Percentiles rank a stretch among this genome's conserved stretches.
Conservation (phyloP, 176 grass and related monocot species). For the Aechmea fasciata region DNA sequence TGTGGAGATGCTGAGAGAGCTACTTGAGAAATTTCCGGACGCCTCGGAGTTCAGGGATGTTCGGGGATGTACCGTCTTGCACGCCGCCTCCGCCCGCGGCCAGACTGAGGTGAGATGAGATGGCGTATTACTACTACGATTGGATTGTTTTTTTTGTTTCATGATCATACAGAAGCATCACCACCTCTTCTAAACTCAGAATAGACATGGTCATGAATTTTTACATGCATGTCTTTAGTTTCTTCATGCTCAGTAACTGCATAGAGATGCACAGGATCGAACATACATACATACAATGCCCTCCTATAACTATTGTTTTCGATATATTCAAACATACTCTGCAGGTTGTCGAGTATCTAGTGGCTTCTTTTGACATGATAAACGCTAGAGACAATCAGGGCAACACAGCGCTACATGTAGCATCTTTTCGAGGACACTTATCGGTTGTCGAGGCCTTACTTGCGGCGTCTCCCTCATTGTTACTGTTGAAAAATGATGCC, state of each 20-base stretch:
- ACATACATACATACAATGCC: not conserved
- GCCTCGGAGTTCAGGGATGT: constrained; percentile 57
- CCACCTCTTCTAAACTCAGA: no score
- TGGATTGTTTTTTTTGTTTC: not conserved
- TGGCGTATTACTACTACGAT: not conserved
- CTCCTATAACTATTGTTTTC: not conserved
- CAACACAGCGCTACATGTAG: constrained; percentile 6
- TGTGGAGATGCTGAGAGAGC: constrained; percentile 61
- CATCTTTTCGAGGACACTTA: constrained; percentile 7
- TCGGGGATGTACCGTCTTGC: constrained; percentile 72
- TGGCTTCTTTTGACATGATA: not conserved
- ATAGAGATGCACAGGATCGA: not conserved
- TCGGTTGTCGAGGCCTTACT: not conserved
- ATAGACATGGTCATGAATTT: no score
- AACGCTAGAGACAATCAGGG: constrained; percentile 5
- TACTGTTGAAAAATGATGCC: constrained; percentile 38
- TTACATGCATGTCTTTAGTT: no score
- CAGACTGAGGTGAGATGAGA: constrained; percentile 71
- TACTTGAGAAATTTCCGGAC: constrained; percentile 35
- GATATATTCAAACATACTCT: not conserved
- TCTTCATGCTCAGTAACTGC: not conserved
- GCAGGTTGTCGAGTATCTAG: constrained; percentile 19
- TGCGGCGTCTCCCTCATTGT: constrained; percentile 23
- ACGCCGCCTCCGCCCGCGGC: constrained; percentile 66
- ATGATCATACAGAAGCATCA: no score